Conservation (phyloP, 176 grass and related monocot species). For the Olyra latifolia region DNA sequence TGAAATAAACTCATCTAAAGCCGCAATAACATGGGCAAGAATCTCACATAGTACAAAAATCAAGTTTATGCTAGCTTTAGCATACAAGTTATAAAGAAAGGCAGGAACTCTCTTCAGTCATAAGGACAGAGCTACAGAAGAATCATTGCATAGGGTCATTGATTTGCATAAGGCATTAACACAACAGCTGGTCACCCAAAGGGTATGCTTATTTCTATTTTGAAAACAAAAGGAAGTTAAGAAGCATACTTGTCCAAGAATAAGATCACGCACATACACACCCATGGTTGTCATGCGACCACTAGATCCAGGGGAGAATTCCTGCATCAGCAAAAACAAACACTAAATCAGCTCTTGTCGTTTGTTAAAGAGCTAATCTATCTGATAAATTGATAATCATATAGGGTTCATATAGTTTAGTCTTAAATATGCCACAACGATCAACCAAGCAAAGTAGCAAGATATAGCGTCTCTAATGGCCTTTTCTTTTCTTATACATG, state of each 20-base stretch:
- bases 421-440: background rate
- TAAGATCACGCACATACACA: conserved; percentile 93
- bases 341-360: background rate
- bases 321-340: conserved; percentile 34
- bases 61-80: background rate
- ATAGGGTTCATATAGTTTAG: background rate
- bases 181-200: background rate
- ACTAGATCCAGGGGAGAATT: conserved; percentile 83
- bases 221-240: conserved; percentile 7
- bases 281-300: conserved; percentile 86
- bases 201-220: background rate
- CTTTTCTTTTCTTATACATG: background rate
- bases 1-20: background rate
- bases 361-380: background rate
- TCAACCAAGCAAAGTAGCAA: conserved; percentile 7
- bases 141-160: background rate
- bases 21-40: background rate
- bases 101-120: background rate
- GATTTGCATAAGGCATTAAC: background rate
- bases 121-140: background rate
- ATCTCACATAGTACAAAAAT: background rate
- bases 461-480: background rate
- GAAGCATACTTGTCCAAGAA: conserved; percentile 78
- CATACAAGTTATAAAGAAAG: background rate
- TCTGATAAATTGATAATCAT: background rate